Conservation (phyloP, 306 rosid species). For the Trifolium repens region DNA sequence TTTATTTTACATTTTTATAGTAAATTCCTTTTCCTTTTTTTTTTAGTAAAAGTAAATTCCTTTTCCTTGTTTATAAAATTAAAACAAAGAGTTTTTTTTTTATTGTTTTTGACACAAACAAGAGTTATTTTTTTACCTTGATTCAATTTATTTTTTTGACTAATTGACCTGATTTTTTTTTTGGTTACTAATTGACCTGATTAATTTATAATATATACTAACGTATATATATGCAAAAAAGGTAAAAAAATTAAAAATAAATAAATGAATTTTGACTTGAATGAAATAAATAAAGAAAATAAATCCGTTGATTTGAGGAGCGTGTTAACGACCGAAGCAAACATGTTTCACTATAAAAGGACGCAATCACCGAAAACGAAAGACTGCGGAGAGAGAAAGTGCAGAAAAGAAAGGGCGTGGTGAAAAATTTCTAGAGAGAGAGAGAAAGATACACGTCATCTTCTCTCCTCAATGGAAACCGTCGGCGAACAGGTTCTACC, state of each 20-base stretch:
- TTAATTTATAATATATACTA: no score
- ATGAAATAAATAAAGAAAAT: neutral
- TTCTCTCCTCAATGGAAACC: constrained; percentile 70
- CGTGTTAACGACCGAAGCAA: constrained; percentile 21
- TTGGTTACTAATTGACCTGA: no score
- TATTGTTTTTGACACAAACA: no score
- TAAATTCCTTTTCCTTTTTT: no score
- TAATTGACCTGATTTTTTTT: no score
- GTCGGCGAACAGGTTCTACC: constrained; percentile 61
- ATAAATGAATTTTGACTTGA: neutral
- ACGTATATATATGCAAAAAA: neutral
- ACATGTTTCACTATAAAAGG: constrained; percentile 37
- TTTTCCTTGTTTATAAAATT: no score
- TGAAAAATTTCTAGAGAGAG: constrained; percentile 28
- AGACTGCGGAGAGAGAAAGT: constrained; percentile 52
- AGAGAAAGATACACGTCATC: neutral
- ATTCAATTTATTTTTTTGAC: no score
- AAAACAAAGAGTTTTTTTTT: no score
- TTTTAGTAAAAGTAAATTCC: no score
- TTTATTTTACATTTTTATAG: no score
- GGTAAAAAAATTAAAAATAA: neutral
- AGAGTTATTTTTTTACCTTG: no score
- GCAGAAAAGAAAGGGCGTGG: constrained; percentile 57
- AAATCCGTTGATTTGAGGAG: neutral
- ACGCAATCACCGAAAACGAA: neutral